Percentiles rank a stretch among this genome's conserved stretches.
Conservation (phyloP, 768 basidiomycete genomes). For the Suillus spraguei region DNA sequence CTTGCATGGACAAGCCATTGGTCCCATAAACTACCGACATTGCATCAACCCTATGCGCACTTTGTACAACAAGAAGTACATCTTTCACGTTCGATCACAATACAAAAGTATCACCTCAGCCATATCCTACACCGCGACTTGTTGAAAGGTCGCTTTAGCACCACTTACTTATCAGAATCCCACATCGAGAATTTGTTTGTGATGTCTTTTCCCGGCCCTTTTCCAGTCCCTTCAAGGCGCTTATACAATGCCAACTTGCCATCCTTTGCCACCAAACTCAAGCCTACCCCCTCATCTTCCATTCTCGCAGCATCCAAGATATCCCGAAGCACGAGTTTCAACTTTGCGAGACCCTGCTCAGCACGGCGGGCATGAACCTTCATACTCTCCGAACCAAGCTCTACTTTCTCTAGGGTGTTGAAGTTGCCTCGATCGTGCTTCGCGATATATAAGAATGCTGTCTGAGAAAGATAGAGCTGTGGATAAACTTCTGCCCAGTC, state of each 20-base stretch:
- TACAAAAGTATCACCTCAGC: neutral
- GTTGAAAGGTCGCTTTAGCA: neutral
- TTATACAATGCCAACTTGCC: slow-evolving; percentile 50
- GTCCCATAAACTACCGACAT: neutral
- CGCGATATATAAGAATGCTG: slow-evolving; percentile 59
- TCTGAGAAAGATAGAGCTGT: slow-evolving; percentile 72
- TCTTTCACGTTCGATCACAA: neutral
- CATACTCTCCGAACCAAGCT: slow-evolving; percentile 37
- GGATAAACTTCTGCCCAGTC: slow-evolving; percentile 66
- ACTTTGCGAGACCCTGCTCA: slow-evolving; percentile 26
- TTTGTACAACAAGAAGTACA: too few relatives aligned
- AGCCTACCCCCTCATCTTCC: slow-evolving; percentile 51
- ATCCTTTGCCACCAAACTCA: slow-evolving; percentile 56
- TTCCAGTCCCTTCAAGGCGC: slow-evolving; percentile 36
- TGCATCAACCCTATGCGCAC: neutral
- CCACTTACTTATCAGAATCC: slow-evolving; percentile 2
- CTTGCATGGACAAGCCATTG: neutral
- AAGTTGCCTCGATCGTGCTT: slow-evolving; percentile 60
- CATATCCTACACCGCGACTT: neutral
- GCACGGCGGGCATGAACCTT: slow-evolving; percentile 22
- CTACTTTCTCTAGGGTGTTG: slow-evolving; percentile 46
- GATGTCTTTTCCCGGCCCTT: slow-evolving; percentile 24
- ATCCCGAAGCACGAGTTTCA: slow-evolving; percentile 29
- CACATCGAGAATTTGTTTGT: slow-evolving; percentile 21
- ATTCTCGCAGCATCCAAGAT: slow-evolving; percentile 53